Conservation (phyloP, 139 green algal genomes). For the Chlamydomonas incerta region DNA sequence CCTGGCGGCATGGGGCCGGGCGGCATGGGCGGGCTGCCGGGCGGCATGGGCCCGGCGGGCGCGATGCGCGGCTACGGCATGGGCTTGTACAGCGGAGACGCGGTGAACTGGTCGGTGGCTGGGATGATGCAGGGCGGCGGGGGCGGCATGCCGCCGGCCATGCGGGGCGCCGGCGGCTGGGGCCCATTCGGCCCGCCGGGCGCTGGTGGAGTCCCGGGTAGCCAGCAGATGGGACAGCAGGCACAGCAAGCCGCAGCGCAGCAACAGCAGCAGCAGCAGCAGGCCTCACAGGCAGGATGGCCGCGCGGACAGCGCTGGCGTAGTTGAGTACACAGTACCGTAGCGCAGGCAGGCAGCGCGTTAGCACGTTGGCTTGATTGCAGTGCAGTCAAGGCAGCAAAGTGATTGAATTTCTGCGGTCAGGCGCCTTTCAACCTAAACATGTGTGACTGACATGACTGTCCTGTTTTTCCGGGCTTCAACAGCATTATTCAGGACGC, state of each 20-base stretch:
- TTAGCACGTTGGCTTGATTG: too few relatives aligned
- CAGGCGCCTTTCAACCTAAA: too few relatives aligned
- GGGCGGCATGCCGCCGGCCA: neutral
- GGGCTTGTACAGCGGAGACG: slow-evolving; percentile 33
- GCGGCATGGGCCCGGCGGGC: slow-evolving; percentile 3
- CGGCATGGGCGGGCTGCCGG: neutral
- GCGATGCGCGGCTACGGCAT: slow-evolving; percentile 21
- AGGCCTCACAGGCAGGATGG: slow-evolving; percentile 32
- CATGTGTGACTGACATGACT: too few relatives aligned
- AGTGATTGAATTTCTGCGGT: too few relatives aligned
- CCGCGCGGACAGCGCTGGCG: slow-evolving; percentile 37
- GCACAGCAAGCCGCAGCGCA: slow-evolving; percentile 25
- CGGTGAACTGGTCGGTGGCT: slow-evolving; percentile 26
- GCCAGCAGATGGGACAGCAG: neutral
- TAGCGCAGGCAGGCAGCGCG: neutral
- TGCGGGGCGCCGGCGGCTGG: slow-evolving; percentile 22
- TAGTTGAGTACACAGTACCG: neutral
- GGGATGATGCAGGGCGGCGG: neutral
- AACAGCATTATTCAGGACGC: too few relatives aligned
- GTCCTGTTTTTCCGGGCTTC: too few relatives aligned
- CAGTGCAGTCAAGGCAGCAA: too few relatives aligned
- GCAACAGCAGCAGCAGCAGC: slow-evolving; percentile 28
- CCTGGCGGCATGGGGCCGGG: neutral
- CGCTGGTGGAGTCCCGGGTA: neutral
- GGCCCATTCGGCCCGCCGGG: slow-evolving; percentile 32